Base-by-base conservation (phyloP, 257 asterid species). In the Gardenia jasminoides region DNA sequence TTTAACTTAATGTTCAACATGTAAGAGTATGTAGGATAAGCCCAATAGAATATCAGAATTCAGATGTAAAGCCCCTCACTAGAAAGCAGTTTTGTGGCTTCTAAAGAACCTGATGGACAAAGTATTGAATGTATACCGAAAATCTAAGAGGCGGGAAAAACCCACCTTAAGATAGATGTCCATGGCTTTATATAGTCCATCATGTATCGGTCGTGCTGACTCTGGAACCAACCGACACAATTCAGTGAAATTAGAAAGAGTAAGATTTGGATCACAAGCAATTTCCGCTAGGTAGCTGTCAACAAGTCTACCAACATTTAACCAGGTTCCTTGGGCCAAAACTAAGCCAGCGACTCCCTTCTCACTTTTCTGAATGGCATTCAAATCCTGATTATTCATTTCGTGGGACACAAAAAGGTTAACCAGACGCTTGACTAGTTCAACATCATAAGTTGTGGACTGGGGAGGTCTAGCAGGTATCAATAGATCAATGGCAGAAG, bases 181-280 rank as follows among this genome's bases (percentile, higher is more conserved):
- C 44, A 94, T 89, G 84, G 99, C 96, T 31, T 85, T 81, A 61
- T 94, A 94, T 33, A 94, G 28, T 70, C 93, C 91, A 76, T 93
- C 96, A 56, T 94, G 99, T 81, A 88, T 88, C 68, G 93, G 96
- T 67, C 99, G 87, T 68, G 98, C 95, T 0, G 88, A 77, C 58
- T 88, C 97, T 0, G 99, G 97, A 82, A 92, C 83, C 6, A 93
- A 85, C 90, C 76, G 87, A 10, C 93, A 68, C 84, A 94, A 74
- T 73, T 88, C 85, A 74, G 88, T 81, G 82, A 94, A 94, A 80
- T 86, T 65, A 17, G 87, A 72, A 72, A 86, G 86, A 16, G 84
- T 68, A 43, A 94, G 86, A 78, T 88, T 84, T 12, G 87, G 92
- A 83, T 94, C 99, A 52, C 76, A 85, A 56, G 97, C 94, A 67